Base-by-base conservation (phyloP, 352 stramenopile genomes). In the Peronosclerospora sorghi region DNA sequence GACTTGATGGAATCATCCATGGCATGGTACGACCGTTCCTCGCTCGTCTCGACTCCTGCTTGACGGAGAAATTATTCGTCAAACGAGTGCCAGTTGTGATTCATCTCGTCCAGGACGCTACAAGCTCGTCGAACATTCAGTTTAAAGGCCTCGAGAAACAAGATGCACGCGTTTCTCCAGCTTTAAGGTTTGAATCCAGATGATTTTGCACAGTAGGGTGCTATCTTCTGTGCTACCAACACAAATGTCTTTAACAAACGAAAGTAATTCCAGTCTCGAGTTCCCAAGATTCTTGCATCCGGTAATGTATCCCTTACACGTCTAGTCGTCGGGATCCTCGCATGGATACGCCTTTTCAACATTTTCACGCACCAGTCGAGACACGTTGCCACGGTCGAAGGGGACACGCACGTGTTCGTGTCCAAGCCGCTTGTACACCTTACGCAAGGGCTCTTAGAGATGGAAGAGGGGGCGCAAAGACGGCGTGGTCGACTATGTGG, bases 71-170 rank as follows among this genome's bases (percentile, higher is more conserved):
- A 85, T 18, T 65, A 47, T 38, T 65, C 35, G 13, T 62, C 69
- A 54, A 80, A 62, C 5, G 24, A 48, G 53, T 81, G 67, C 73
- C 73, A 85, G 19, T 74, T 62, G 40, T 68, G 55, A 17, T 60
- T 71, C 26, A 56, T 46, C n/a, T 55, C 41, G 36, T 86, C 73
- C 12, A 88, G 64, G 5, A 83, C 54, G 9, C 49, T 20, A 28
- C 73, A 81, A 0, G 75, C 63, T 19, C 55, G 48, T 28, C 59
- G 59, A 18, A 90, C 54, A 38, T 90, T 87, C 21, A 83, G 62
- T 37, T 90, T 75, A 41, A 82, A 90, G 10, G 65, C 58, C 24
- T 75, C 87, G 35, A 18, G 4, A 32, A 58, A 36, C 39, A 40
- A 9, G 67, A 41, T 77, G 64, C 18, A 83, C 73, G 24, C 64